phyloP scores from a whole-genome alignment of 1,284 basidiomycete species.

The Heterobasidion occidentale region DNA sequence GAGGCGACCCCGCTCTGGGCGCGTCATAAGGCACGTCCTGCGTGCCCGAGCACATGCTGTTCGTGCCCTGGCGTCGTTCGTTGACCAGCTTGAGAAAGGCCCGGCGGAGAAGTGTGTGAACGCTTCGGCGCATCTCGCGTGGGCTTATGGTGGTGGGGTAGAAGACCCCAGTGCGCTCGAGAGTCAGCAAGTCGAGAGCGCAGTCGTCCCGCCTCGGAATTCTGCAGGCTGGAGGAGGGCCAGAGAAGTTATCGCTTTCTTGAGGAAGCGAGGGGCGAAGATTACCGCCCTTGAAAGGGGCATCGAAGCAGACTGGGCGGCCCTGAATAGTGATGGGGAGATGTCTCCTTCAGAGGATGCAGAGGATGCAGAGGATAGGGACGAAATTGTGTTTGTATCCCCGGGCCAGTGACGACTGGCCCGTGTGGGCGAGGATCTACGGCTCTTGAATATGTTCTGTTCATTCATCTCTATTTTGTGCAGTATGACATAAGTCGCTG shows the following conservation, averaged over 20 bases:
- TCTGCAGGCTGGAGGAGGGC: conserved; percentile 49
- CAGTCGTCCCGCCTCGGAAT: conserved; percentile 15
- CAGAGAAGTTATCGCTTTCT: conserved; percentile 54
- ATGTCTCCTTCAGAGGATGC: conserved; percentile 31
- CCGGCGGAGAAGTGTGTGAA: conserved; percentile 39
- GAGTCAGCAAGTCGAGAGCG: conserved; percentile 17
- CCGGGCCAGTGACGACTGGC: conserved; percentile 28
- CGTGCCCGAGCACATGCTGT: conserved; percentile 74
- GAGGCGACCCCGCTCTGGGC: conserved; percentile 64
- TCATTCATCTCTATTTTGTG: no score
- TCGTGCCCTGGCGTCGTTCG: conserved; percentile 61
- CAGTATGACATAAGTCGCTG: no score
- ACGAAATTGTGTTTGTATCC: conserved; percentile 29
- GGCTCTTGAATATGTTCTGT: no score
- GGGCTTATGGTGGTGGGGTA: conserved; percentile 37
- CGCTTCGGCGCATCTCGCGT: conserved; percentile 57
- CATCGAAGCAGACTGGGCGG: conserved; percentile 56
- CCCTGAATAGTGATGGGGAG: conserved; percentile 56
- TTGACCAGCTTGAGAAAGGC: conserved; percentile 53
- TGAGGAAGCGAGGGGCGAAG: conserved; percentile 57
- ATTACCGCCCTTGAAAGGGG: conserved; percentile 41
- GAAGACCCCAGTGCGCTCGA: conserved; percentile 18
- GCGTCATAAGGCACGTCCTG: conserved; percentile 80
- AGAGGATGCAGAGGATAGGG: conserved; percentile 30
- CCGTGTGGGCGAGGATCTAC: no score